Percentiles rank a stretch among this genome's conserved stretches.
Evolutionary conservation across 192 early-diverging fungal species (phyloP).

Genomic region (Phycomyces nitens): DNA sequence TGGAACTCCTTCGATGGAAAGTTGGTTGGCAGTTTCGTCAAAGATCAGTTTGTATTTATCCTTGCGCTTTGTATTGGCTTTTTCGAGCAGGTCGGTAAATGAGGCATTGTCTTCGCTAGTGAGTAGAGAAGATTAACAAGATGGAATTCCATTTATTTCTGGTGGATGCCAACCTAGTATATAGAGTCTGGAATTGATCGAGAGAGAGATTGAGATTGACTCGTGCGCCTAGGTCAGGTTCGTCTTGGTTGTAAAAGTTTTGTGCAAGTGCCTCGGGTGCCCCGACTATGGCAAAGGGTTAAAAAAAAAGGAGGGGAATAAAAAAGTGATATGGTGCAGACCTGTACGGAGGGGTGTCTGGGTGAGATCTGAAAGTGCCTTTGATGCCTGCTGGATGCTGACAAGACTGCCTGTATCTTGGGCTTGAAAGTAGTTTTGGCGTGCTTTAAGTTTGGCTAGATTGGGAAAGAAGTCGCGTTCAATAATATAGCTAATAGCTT

Average conservation of each 20-base stretch:
- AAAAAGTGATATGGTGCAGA: not conserved
- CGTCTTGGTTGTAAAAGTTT: conserved; percentile 22
- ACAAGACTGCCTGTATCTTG: conserved; percentile 39
- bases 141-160: no score
- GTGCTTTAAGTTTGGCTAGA: conserved; percentile 55
- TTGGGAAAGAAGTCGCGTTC: conserved; percentile 82
- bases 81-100: conserved; percentile 61
- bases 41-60: conserved; percentile 66
- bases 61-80: conserved; percentile 52
- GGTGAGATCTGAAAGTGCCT: conserved; percentile 17
- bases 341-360: conserved; percentile 5
- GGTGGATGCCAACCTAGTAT: conserved; percentile 58
- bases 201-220: conserved; percentile 54
- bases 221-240: conserved; percentile 7
- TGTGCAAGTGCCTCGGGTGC: not conserved
- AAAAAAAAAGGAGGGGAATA: not conserved
- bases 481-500: conserved; percentile 72
- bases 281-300: no score
- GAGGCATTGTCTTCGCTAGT: conserved; percentile 77
- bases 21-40: conserved; percentile 53
- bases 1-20: conserved; percentile 22
- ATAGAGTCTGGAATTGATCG: conserved; percentile 68
- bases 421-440: conserved; percentile 56
- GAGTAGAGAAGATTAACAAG: no score
- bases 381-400: conserved; percentile 22